Evolutionary conservation across 371 early-diverging fungal genomes (phyloP).

Genomic region (Funneliformis caledonium): DNA sequence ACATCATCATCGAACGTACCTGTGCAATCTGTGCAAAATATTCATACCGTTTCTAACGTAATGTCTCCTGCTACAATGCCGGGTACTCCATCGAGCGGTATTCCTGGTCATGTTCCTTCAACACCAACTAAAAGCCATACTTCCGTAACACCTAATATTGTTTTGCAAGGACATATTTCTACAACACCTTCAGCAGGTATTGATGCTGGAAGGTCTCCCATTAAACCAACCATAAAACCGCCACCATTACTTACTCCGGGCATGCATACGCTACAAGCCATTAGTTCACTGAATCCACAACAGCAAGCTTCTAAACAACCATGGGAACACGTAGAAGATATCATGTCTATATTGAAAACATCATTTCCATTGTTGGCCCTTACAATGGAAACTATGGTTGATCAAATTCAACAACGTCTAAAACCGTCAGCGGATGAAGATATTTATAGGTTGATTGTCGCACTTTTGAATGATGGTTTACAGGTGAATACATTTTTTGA

Average conservation of each 20-base stretch:
- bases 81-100: not conserved
- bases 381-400: conserved; percentile 97
- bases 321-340: conserved; percentile 89
- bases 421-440: conserved; percentile 95
- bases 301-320: conserved; percentile 56
- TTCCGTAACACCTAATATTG: conserved; percentile 24
- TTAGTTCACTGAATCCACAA: not conserved
- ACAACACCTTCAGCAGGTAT: conserved; percentile 28
- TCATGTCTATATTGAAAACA: conserved; percentile 96
- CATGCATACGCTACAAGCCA: conserved; percentile 23
- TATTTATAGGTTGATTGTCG: conserved; percentile 91
- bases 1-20: not conserved
- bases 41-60: not conserved
- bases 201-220: conserved; percentile 26
- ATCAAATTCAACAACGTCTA: conserved; percentile 90
- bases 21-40: conserved; percentile 20
- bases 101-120: not conserved
- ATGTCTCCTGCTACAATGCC: not conserved
- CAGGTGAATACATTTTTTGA: conserved; percentile 59
- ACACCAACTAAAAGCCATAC: conserved; percentile 37
- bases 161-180: conserved; percentile 6
- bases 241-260: conserved; percentile 21
- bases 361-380: conserved; percentile 92
- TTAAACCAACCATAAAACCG: not conserved
- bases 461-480: conserved; percentile 86